Percentiles rank a stretch among this genome's conserved stretches.
These are phyloP conservation scores for Cladophialophora psammophila DNA, from an alignment of 2,329 filamentous ascomycete species.

Conservation along the genomic window DNA sequence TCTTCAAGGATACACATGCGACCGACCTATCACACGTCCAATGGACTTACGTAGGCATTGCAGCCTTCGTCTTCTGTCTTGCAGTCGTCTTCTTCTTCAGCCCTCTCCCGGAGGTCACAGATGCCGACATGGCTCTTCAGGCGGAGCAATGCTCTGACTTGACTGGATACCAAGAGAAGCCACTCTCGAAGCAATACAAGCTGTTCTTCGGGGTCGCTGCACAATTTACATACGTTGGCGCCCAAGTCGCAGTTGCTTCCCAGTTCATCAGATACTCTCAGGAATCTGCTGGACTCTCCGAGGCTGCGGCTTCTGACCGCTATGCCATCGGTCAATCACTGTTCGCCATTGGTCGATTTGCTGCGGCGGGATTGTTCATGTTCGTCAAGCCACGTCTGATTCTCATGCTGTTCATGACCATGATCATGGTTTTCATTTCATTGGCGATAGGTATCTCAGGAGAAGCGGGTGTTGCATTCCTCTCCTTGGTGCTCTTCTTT, in stretches of 20 bases:
- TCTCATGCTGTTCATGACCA: slow-evolving; percentile 71
- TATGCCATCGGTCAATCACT: slow-evolving; percentile 78
- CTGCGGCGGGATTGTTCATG: slow-evolving; percentile 72
- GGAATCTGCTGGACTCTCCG: slow-evolving; percentile 63
- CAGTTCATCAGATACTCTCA: slow-evolving; percentile 70
- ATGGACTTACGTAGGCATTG: slow-evolving; percentile 83
- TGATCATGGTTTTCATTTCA: slow-evolving; percentile 67
- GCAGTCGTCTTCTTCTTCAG: slow-evolving; percentile 72
- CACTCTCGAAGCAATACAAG: slow-evolving; percentile 74
- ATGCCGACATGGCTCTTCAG: slow-evolving; percentile 71
- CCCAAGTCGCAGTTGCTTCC: slow-evolving; percentile 41
- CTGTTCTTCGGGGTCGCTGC: slow-evolving; percentile 78
- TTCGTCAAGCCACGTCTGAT: slow-evolving; percentile 73
- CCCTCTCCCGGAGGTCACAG: slow-evolving; percentile 75
- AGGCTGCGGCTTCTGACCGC: slow-evolving; percentile 69
- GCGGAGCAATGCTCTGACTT: slow-evolving; percentile 49
- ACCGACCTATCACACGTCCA: slow-evolving; percentile 73
- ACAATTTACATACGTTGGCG: slow-evolving; percentile 80
- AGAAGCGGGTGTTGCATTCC: slow-evolving; percentile 62
- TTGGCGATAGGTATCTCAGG: slow-evolving; percentile 58
- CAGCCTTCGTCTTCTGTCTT: slow-evolving; percentile 72
- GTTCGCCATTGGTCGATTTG: slow-evolving; percentile 77
- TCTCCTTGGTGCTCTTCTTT: slow-evolving; percentile 77
- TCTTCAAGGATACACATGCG: slow-evolving; percentile 70
- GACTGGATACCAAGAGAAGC: slow-evolving; percentile 61